These are phyloP conservation scores for Hyphopichia wangnamkhiaoensis DNA, from an alignment of 1,139 yeast species.

Conservation along the genomic window DNA sequence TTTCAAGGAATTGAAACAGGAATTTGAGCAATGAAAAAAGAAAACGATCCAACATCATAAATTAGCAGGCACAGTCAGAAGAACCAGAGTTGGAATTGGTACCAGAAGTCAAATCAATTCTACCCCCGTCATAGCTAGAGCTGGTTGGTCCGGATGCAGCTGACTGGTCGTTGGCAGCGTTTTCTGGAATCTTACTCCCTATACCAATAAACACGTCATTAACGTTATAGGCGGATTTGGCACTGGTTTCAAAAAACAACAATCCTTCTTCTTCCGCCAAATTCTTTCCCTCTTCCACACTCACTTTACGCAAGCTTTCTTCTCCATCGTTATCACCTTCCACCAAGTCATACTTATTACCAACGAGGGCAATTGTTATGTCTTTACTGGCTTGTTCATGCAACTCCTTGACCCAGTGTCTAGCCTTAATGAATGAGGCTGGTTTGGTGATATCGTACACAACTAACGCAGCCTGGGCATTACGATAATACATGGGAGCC, in stretches of 20 bases:
- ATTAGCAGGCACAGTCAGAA: slow-evolving; percentile 15
- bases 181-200: slow-evolving; percentile 77
- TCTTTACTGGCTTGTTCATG: slow-evolving; percentile 93
- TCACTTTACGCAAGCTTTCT: slow-evolving; percentile 66
- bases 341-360: slow-evolving; percentile 83
- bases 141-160: slow-evolving; percentile 9
- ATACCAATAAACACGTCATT: slow-evolving; percentile 78
- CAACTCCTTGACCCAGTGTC: slow-evolving; percentile 97
- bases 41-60: neutral
- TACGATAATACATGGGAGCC: slow-evolving; percentile 97
- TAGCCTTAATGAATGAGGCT: slow-evolving; percentile 96
- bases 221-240: slow-evolving; percentile 85
- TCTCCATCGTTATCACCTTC: slow-evolving; percentile 25
- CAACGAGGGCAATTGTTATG: slow-evolving; percentile 90
- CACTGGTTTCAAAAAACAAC: slow-evolving; percentile 88
- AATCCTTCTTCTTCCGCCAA: slow-evolving; percentile 74
- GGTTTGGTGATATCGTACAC: slow-evolving; percentile 97
- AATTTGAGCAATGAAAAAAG: neutral
- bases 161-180: slow-evolving; percentile 8
- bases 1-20: neutral
- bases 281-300: slow-evolving; percentile 79
- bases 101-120: slow-evolving; percentile 24
- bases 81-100: slow-evolving; percentile 10
- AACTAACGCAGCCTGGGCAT: slow-evolving; percentile 97
- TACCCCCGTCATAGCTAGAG: slow-evolving; percentile 25